Conservation (phyloP, 1,284 basidiomycete species). For the Austropuccinia psidii region DNA sequence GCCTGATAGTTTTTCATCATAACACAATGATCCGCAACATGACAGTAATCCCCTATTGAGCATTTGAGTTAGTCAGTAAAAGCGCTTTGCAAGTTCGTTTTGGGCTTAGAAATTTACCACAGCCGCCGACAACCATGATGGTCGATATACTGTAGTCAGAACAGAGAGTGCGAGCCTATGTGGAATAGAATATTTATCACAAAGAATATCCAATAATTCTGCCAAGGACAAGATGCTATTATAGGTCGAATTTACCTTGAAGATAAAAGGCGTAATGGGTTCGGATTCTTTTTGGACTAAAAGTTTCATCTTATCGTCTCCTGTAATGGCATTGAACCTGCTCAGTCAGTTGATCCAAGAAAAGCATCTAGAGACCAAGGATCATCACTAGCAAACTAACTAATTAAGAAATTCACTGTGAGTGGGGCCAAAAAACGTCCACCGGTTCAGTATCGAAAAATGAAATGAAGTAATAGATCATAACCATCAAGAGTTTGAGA, state of each 20-base stretch:
- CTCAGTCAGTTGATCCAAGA: background rate
- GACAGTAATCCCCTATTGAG: constrained; percentile 27
- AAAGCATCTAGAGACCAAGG: background rate
- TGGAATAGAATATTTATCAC: background rate
- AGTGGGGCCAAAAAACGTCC: background rate
- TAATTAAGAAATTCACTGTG: constrained; percentile 31
- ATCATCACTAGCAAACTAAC: background rate
- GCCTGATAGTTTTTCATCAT: constrained; percentile 33
- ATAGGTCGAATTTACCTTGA: constrained; percentile 16
- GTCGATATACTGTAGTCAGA: constrained; percentile 17
- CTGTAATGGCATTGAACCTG: background rate
- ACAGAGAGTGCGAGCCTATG: constrained; percentile 17
- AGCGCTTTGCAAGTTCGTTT: background rate
- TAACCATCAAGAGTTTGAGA: background rate
- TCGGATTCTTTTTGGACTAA: constrained; percentile 32
- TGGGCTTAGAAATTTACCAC: constrained; percentile 12
- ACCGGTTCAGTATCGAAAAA: background rate
- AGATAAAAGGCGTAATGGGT: constrained; percentile 33
- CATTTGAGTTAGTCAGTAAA: background rate
- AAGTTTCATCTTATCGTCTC: constrained; percentile 29
- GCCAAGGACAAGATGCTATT: background rate
- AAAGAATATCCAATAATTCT: background rate
- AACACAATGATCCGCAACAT: constrained; percentile 31
- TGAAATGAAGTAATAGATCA: background rate
- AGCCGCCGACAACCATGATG: constrained; percentile 34